Evolutionary conservation across 148 eudicot genomes (phyloP).

Genomic region (Drosera capensis): DNA sequence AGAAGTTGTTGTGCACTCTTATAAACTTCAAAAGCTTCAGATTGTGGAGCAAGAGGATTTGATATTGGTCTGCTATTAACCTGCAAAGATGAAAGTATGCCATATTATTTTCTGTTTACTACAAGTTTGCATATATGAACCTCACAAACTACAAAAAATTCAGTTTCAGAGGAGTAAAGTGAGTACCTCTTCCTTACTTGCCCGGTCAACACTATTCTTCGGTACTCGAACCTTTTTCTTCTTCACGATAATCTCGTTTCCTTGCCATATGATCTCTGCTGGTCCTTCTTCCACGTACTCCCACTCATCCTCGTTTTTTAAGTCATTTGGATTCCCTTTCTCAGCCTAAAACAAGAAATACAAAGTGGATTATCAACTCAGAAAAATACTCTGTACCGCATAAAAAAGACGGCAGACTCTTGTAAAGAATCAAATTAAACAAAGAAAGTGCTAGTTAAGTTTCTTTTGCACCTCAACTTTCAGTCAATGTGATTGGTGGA

Average conservation of each 20-base stretch:
- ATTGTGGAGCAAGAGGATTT: conserved; percentile 96
- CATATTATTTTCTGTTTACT: not conserved
- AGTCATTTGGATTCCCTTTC: conserved; percentile 22
- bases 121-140: conserved; percentile 3
- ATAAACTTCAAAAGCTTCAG: conserved; percentile 56
- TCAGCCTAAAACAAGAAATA: conserved; percentile 25
- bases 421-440: no score
- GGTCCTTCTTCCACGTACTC: conserved; percentile 94
- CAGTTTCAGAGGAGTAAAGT: not conserved
- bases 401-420: no score
- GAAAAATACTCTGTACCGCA: not conserved
- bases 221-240: conserved; percentile 78
- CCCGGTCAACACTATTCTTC: conserved; percentile 34
- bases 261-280: conserved; percentile 95
- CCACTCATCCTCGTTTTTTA: conserved; percentile 50
- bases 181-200: conserved; percentile 33
- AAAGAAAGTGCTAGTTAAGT: no score
- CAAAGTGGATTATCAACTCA: not conserved
- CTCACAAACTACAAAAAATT: not conserved
- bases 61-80: conserved; percentile 75
- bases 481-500: no score
- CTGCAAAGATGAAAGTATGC: conserved; percentile 20
- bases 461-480: no score
- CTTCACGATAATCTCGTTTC: conserved; percentile 88
- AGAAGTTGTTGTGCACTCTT: conserved; percentile 52